These are phyloP conservation scores for Globisporangium perplexum DNA, from an alignment of 352 stramenopile genomes.

Conservation along the genomic window DNA sequence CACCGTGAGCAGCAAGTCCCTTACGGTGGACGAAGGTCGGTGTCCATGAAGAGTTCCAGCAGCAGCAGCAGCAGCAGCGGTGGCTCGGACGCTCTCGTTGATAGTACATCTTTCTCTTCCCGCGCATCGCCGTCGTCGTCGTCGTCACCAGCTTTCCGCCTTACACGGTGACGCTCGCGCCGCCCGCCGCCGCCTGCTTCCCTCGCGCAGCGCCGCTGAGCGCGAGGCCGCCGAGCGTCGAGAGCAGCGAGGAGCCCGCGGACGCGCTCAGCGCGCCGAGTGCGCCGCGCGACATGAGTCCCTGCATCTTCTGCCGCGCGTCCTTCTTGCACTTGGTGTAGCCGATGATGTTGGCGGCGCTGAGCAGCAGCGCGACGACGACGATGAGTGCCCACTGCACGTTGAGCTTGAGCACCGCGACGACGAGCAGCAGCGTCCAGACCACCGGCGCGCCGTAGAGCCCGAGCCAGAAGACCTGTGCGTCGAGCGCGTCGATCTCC, in stretches of 20 bases:
- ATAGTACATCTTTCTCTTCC: constrained; percentile 11
- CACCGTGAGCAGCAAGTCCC: too few species aligned
- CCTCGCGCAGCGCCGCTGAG: constrained; percentile 26
- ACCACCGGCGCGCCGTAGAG: constrained; percentile 93
- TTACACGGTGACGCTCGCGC: constrained; percentile 41
- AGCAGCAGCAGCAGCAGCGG: background rate
- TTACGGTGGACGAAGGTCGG: too few species aligned
- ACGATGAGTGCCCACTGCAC: constrained; percentile 93
- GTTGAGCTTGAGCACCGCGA: constrained; percentile 92
- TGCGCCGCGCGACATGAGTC: constrained; percentile 70
- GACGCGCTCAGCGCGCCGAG: constrained; percentile 62
- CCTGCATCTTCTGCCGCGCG: constrained; percentile 81
- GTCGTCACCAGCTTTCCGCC: background rate
- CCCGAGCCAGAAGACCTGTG: constrained; percentile 93
- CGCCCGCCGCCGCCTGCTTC: constrained; percentile 14
- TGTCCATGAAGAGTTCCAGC: background rate
- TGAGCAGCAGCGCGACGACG: constrained; percentile 91
- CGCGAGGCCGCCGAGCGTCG: constrained; percentile 63
- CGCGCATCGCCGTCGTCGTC: too few species aligned
- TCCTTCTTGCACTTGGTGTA: constrained; percentile 97
- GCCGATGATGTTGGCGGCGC: constrained; percentile 95
- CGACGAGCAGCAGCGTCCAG: constrained; percentile 90
- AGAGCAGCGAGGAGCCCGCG: constrained; percentile 69
- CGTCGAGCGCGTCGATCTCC: constrained; percentile 85
- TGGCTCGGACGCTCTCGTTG: background rate